phyloP scores from a whole-genome alignment of 164 flowering plant species.

The Brasenia schreberi region DNA sequence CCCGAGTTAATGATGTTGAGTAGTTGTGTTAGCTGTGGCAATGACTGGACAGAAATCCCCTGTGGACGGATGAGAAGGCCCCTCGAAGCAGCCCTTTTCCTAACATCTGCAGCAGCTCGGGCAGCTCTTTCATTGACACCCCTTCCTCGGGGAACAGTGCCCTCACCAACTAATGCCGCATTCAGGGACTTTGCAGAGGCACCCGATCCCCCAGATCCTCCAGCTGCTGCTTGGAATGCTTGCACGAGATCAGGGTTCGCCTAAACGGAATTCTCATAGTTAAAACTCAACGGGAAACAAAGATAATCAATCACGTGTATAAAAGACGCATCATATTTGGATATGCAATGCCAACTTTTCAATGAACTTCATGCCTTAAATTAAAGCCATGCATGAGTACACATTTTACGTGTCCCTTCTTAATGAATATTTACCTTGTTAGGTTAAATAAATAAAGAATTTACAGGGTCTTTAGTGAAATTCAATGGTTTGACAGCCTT shows the following conservation, averaged over 20 bases:
- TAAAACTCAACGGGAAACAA: too few species aligned
- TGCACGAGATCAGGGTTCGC: constrained; percentile 70
- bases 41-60: constrained; percentile 58
- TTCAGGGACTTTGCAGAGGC: constrained; percentile 35
- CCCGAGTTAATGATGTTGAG: constrained; percentile 59
- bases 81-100: constrained; percentile 86
- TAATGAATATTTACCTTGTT: too few species aligned
- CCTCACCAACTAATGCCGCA: constrained; percentile 45
- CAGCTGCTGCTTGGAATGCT: constrained; percentile 69
- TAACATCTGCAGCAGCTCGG: constrained; percentile 71
- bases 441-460: too few species aligned
- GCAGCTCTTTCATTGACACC: constrained; percentile 88
- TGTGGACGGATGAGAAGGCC: constrained; percentile 62
- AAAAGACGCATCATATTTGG: too few species aligned
- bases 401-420: too few species aligned
- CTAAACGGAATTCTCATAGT: constrained; percentile 14
- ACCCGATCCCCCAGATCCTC: constrained; percentile 36
- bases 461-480: too few species aligned
- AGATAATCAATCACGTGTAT: too few species aligned
- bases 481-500: too few species aligned
- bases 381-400: too few species aligned
- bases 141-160: constrained; percentile 55
- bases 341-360: too few species aligned
- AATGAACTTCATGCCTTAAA: too few species aligned
- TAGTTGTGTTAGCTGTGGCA: constrained; percentile 57